Percentiles rank a stretch among this genome's conserved stretches.
Evolutionary conservation across 2,329 filamentous ascomycete genomes (phyloP).

Genomic region (Colletotrichum sojae): DNA sequence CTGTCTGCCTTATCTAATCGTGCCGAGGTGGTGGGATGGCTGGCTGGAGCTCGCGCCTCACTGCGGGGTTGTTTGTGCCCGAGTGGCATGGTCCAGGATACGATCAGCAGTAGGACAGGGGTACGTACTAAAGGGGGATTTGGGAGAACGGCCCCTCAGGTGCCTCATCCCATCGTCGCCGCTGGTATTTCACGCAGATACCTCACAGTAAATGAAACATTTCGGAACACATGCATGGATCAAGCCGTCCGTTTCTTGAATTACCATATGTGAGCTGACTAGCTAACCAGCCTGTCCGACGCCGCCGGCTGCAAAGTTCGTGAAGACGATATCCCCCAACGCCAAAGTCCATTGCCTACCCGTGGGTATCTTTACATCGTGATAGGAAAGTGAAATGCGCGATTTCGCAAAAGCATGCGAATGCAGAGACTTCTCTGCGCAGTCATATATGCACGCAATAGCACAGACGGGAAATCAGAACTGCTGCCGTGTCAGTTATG

Average conservation of each 20-base stretch:
- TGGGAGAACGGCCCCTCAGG: background rate
- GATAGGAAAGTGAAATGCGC: background rate
- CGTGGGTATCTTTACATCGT: slow-evolving; percentile 37
- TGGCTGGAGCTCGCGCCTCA: slow-evolving; percentile 37
- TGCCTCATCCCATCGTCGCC: background rate
- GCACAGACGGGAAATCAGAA: slow-evolving; percentile 21
- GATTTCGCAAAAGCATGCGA: background rate
- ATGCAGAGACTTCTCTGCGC: background rate
- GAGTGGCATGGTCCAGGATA: slow-evolving; percentile 30
- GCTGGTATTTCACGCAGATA: background rate
- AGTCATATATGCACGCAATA: background rate
- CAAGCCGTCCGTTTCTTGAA: slow-evolving; percentile 3
- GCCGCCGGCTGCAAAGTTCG: background rate
- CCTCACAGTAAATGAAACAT: background rate
- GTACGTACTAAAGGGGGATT: slow-evolving; percentile 6
- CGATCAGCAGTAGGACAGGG: slow-evolving; percentile 6
- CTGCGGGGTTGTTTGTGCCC: slow-evolving; percentile 38
- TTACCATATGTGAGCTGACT: slow-evolving; percentile 6
- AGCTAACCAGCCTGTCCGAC: background rate
- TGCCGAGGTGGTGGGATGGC: slow-evolving; percentile 32
- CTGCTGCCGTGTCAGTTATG: slow-evolving; percentile 20
- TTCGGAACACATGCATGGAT: background rate
- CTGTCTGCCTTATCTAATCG: slow-evolving; percentile 41
- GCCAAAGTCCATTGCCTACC: slow-evolving; percentile 29
- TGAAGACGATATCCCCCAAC: slow-evolving; percentile 10